phyloP scores from a whole-genome alignment of 805 yeast species.

The Middelhovenomyces tepae region DNA sequence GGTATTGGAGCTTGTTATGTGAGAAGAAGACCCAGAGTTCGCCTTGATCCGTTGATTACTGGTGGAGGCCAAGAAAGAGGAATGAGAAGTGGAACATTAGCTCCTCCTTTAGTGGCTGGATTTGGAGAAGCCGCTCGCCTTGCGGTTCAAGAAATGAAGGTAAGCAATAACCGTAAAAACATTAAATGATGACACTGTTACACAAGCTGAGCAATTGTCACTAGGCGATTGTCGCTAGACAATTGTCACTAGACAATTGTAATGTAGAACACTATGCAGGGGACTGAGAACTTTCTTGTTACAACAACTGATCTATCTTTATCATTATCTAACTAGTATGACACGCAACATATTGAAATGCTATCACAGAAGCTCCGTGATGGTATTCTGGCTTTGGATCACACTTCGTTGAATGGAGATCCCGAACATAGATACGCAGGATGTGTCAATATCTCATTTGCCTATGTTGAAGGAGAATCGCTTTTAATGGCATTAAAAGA shows the following conservation, averaged over 20 bases:
- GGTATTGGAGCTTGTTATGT: slow-evolving; percentile 94
- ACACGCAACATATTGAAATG: slow-evolving; percentile 56
- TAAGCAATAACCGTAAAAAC: slow-evolving; percentile 3
- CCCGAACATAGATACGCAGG: slow-evolving; percentile 70
- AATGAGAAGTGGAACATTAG: slow-evolving; percentile 88
- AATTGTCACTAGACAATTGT: neutral
- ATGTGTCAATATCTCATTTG: slow-evolving; percentile 93
- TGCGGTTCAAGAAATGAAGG: slow-evolving; percentile 58
- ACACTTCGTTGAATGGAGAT: slow-evolving; percentile 87
- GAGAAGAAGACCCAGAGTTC: slow-evolving; percentile 96
- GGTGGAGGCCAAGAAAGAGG: slow-evolving; percentile 99
- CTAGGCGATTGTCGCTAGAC: no score
- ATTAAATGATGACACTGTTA: no score
- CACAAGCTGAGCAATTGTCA: no score
- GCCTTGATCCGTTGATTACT: slow-evolving; percentile 86
- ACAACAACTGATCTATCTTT: no score
- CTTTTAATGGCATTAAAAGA: slow-evolving; percentile 95
- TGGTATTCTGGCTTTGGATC: slow-evolving; percentile 73
- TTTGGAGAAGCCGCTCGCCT: slow-evolving; percentile 96
- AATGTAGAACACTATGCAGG: slow-evolving; percentile 7
- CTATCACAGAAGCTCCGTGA: slow-evolving; percentile 66
- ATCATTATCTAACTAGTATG: slow-evolving; percentile 33
- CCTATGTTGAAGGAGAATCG: slow-evolving; percentile 97
- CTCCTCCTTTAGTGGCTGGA: slow-evolving; percentile 93
- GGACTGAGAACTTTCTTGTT: slow-evolving; percentile 6